Evolutionary conservation across 129 eudicot species (phyloP).

Genomic region (Flaveria bidentis): DNA sequence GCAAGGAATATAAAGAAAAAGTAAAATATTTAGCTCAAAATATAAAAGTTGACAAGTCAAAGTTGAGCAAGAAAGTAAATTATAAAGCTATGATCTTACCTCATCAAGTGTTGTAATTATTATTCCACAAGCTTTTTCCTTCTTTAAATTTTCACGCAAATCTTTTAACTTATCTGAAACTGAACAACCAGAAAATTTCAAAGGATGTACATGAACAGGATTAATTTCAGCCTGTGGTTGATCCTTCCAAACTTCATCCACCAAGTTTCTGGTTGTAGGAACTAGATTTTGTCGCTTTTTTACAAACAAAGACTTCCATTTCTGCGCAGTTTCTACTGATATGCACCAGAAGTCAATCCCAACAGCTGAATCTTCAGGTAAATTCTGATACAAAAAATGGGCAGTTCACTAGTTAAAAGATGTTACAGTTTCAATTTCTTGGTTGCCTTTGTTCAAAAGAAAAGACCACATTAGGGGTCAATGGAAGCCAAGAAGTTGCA

Average conservation of each 20-base stretch:
- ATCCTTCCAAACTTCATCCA: slow-evolving; percentile 90
- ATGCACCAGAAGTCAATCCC: slow-evolving; percentile 95
- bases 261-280: slow-evolving; percentile 76
- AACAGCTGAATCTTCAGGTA: slow-evolving; percentile 67
- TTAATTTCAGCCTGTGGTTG: slow-evolving; percentile 67
- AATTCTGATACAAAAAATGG: slow-evolving; percentile 54
- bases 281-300: slow-evolving; percentile 72
- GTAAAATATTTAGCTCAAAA: neutral
- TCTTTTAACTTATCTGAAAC: slow-evolving; percentile 85
- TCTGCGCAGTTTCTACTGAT: slow-evolving; percentile 84
- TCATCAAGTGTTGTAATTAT: slow-evolving; percentile 85
- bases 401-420: slow-evolving; percentile 21
- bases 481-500: neutral
- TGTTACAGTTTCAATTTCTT: neutral
- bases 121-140: slow-evolving; percentile 68
- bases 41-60: neutral
- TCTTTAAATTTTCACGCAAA: slow-evolving; percentile 64
- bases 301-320: slow-evolving; percentile 73
- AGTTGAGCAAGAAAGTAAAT: neutral
- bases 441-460: neutral
- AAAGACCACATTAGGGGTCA: neutral
- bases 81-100: slow-evolving; percentile 38
- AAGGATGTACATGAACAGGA: slow-evolving; percentile 72
- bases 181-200: slow-evolving; percentile 82
- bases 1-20: slow-evolving; percentile 15